phyloP scores from a whole-genome alignment of 495 filamentous ascomycete species.

The Penicillium subrubescens region DNA sequence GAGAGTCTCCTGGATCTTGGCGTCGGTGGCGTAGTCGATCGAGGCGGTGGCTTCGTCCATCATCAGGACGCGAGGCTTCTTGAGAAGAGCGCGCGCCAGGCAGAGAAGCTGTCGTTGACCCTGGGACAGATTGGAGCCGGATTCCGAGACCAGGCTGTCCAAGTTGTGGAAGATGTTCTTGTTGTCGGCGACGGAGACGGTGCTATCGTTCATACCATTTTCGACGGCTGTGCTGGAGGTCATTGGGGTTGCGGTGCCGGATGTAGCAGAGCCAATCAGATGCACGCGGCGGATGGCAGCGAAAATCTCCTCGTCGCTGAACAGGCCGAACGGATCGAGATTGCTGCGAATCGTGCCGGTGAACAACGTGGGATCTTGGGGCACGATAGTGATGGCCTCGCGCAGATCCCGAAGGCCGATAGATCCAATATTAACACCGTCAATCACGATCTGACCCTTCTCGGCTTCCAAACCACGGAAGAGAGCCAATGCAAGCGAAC shows the following conservation, averaged over 20 bases:
- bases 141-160: conserved; percentile 82
- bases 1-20: conserved; percentile 94
- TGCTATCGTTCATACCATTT: conserved; percentile 44
- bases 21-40: conserved; percentile 95
- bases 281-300: conserved; percentile 87
- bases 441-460: conserved; percentile 84
- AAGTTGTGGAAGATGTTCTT: conserved; percentile 95
- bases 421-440: conserved; percentile 81
- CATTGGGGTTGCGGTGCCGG: conserved; percentile 46
- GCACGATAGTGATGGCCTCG: conserved; percentile 94
- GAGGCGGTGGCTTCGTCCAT: conserved; percentile 99
- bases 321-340: conserved; percentile 89
- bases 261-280: conserved; percentile 68
- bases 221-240: conserved; percentile 39
- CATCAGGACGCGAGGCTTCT: conserved; percentile 85
- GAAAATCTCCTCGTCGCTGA: conserved; percentile 92
- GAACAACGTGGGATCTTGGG: conserved; percentile 97
- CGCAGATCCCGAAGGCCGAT: conserved; percentile 92
- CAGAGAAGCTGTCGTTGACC: conserved; percentile 95
- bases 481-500: conserved; percentile 91
- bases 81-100: conserved; percentile 90
- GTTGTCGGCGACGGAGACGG: conserved; percentile 58
- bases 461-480: conserved; percentile 97
- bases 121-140: conserved; percentile 94
- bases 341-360: conserved; percentile 94